phyloP scores from a whole-genome alignment of 2,329 filamentous ascomycete species.

The Trichoderma endophyticum region DNA sequence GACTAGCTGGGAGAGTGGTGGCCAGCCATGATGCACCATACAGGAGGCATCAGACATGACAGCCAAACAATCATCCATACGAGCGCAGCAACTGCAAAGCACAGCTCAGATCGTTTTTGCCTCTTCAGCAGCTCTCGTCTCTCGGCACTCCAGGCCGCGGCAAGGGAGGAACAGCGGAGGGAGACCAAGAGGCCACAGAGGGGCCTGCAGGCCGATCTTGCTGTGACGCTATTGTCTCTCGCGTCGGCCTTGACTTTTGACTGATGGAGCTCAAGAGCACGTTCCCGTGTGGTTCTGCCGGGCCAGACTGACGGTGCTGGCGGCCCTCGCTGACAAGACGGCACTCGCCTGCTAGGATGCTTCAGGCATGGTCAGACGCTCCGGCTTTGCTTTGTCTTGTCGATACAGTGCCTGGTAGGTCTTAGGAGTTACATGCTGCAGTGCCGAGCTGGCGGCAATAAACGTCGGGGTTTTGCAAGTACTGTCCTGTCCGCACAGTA shows the following conservation, averaged over 20 bases:
- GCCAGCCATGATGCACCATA: background rate
- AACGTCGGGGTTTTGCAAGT: background rate
- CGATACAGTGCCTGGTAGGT: background rate
- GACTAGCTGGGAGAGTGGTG: background rate
- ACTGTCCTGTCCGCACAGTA: background rate
- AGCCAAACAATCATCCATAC: background rate
- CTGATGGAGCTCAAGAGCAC: background rate
- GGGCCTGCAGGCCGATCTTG: slow-evolving; percentile 10
- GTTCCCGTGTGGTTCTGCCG: background rate
- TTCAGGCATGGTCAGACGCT: background rate
- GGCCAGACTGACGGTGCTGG: background rate
- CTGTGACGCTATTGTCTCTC: slow-evolving; percentile 2
- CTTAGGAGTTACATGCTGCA: background rate
- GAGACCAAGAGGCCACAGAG: background rate
- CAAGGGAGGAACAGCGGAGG: background rate
- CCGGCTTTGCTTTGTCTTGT: background rate
- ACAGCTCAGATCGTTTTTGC: background rate
- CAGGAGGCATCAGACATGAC: background rate
- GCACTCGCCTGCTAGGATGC: background rate
- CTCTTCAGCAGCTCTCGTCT: background rate
- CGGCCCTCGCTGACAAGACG: slow-evolving; percentile 5
- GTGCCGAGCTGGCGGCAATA: background rate
- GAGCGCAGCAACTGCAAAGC: background rate
- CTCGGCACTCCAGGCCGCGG: background rate
- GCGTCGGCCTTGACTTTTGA: background rate